Evolutionary conservation across 2,329 filamentous ascomycete genomes (phyloP).

Genomic region (Cryphonectria radicalis): DNA sequence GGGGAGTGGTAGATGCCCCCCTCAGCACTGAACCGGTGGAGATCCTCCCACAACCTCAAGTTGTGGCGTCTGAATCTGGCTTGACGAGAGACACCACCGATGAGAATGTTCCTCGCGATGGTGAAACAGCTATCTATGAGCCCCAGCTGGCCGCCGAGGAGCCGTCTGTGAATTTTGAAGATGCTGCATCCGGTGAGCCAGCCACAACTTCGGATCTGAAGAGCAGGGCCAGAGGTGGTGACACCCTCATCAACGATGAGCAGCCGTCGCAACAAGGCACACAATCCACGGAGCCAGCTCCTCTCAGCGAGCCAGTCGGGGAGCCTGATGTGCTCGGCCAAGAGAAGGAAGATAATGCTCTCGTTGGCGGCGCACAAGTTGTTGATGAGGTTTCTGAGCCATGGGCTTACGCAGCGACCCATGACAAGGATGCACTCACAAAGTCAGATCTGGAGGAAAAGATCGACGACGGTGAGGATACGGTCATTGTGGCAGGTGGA

Average conservation of each 20-base stretch:
- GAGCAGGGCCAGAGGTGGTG: not conserved
- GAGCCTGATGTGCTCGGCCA: not conserved
- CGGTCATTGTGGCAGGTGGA: slow-evolving; percentile 7
- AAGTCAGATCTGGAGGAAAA: slow-evolving; percentile 11
- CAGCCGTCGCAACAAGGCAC: not conserved
- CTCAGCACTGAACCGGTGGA: not conserved
- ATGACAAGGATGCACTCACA: slow-evolving; percentile 2
- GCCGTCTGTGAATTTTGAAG: not conserved
- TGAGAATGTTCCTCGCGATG: not conserved
- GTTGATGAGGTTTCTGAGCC: slow-evolving; percentile 18
- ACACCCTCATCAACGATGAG: slow-evolving; percentile 1
- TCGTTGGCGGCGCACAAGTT: not conserved
- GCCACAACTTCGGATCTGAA: not conserved
- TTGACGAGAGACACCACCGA: not conserved
- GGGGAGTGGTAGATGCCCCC: not conserved
- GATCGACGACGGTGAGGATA: slow-evolving; percentile 14
- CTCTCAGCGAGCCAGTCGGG: not conserved
- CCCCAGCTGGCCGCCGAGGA: not conserved
- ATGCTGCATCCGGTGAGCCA: not conserved
- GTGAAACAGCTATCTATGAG: not conserved
- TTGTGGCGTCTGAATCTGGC: not conserved
- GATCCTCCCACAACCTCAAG: not conserved
- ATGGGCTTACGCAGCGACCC: slow-evolving; percentile 3
- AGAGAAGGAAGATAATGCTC: slow-evolving; percentile 7
- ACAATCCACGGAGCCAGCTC: not conserved